Conservation (phyloP, 805 yeast genomes). For the Metschnikowia hibisci region DNA sequence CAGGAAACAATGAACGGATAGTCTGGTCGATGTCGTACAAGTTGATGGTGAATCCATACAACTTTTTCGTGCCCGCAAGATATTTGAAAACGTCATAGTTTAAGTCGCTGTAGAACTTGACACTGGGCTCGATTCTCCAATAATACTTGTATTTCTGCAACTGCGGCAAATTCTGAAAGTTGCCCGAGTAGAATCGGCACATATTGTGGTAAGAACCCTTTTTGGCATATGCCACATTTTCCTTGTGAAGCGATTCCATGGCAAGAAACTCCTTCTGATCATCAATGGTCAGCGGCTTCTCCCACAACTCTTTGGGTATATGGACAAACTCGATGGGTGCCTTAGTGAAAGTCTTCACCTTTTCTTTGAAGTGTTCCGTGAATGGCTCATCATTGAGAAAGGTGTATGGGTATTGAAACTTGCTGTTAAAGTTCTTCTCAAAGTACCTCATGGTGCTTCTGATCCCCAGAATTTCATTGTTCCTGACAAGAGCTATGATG, state of each 20-base stretch:
- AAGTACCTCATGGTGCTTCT: slow-evolving; percentile 53
- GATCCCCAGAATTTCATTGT: slow-evolving; percentile 51
- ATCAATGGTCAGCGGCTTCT: slow-evolving; percentile 57
- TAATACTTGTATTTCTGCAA: slow-evolving; percentile 61
- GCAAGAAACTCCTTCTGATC: slow-evolving; percentile 36
- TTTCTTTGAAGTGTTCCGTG: slow-evolving; percentile 49
- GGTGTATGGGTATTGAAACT: slow-evolving; percentile 77
- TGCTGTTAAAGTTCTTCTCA: slow-evolving; percentile 61
- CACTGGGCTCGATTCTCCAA: slow-evolving; percentile 80
- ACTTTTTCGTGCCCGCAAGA: slow-evolving; percentile 61
- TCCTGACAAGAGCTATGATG: slow-evolving; percentile 66
- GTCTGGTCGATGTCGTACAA: slow-evolving; percentile 69
- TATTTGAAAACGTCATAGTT: slow-evolving; percentile 77
- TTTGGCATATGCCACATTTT: slow-evolving; percentile 58
- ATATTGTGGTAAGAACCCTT: slow-evolving; percentile 69
- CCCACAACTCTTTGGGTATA: slow-evolving; percentile 47
- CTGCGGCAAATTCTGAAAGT: slow-evolving; percentile 60
- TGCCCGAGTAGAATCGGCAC: slow-evolving; percentile 75
- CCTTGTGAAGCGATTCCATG: slow-evolving; percentile 35
- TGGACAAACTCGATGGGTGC: slow-evolving; percentile 40
- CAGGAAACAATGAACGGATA: slow-evolving; percentile 62
- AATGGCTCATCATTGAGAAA: slow-evolving; percentile 72
- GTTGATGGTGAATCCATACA: slow-evolving; percentile 69
- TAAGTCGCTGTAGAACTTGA: slow-evolving; percentile 61
- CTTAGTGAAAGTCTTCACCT: slow-evolving; percentile 31